Conservation (phyloP, 441 rosid species). For the Biscutella laevigata region DNA sequence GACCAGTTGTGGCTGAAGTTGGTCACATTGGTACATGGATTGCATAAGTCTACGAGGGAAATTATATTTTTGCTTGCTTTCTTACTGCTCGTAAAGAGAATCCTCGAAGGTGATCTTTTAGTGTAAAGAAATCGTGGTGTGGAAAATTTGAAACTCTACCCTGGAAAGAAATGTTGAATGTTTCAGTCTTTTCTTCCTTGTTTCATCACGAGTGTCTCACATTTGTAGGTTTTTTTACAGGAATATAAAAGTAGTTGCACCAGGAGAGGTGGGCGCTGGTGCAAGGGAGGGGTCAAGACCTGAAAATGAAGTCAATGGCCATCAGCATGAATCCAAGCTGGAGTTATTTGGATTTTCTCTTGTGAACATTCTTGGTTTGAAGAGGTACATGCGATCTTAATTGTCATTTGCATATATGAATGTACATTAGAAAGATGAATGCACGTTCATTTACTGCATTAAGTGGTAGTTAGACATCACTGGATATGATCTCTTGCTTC, state of each 20-base stretch:
- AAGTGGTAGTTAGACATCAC: neutral
- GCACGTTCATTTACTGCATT: slow-evolving; percentile 6
- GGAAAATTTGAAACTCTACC: neutral
- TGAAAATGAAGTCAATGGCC: slow-evolving; percentile 49
- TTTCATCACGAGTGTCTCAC: slow-evolving; percentile 19
- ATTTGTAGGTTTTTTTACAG: slow-evolving; percentile 36
- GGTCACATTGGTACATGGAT: neutral
- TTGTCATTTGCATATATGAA: neutral
- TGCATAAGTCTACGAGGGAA: neutral
- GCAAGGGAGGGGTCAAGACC: slow-evolving; percentile 35
- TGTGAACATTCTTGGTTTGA: slow-evolving; percentile 94
- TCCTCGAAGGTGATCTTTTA: neutral
- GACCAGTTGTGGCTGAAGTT: neutral
- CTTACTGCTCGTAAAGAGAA: neutral
- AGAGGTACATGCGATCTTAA: slow-evolving; percentile 44
- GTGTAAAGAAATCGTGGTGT: neutral
- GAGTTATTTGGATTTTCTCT: slow-evolving; percentile 99
- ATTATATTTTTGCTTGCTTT: neutral
- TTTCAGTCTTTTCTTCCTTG: neutral
- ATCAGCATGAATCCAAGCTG: slow-evolving; percentile 56
- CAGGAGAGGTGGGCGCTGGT: slow-evolving; percentile 28
- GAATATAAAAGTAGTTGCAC: slow-evolving; percentile 41
- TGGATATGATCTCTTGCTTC: slow-evolving; percentile 13
- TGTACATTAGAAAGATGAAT: neutral
- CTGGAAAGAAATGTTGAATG: neutral